Base-by-base conservation (phyloP, 345 rosid genomes). In the Hibiscus tridactylites region DNA sequence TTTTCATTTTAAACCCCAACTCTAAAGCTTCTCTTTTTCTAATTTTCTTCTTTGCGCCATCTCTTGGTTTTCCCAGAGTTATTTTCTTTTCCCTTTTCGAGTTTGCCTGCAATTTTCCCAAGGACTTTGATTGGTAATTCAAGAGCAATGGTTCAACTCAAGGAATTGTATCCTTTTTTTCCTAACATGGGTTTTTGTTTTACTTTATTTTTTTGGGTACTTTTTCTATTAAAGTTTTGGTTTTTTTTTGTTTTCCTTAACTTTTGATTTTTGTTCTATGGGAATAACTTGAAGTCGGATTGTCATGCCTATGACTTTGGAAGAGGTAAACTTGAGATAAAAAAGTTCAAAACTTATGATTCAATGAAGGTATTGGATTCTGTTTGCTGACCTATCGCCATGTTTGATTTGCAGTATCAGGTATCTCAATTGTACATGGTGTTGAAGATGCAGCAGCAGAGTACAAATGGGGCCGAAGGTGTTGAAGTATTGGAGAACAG, bases 151-250 rank as follows among this genome's bases (percentile, higher is more conserved):
- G 93, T 88, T 62, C 90, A 86, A 62, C 77, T 85, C 73, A 88
- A 82, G 79, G 93, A 88, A 75, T 85, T 88, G 93, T 88, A 88
- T 88, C 93, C 93, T 85, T 73, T 74, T 74, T 63, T 72, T 42
- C 39, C 9, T 54, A 9, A 29, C 42, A 52, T 76, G 50, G 24
- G 17, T 24, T 58, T 50, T 9, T 4, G 8, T 39, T 21, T 62
- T 31, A 28, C 29, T 49, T 6, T 59, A 0, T 17, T 24, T 44
- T 59, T 35, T 3, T 49, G 8, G 12, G 9, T 24, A 31, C 2
- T 37, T 60, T 9, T 16, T 26, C 7, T 44, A 19, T 9, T 13
- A 11, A 44, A 19, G 52, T 11, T 65, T 19, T 29, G 57, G 12
- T 24, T 56, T 52, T 31, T 54, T 52, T 31, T 53, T 53, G 58